Percentiles rank a stretch among this genome's conserved stretches.
phyloP scores from a whole-genome alignment of 352 stramenopile genomes.

The Phytophthora agathidicida region DNA sequence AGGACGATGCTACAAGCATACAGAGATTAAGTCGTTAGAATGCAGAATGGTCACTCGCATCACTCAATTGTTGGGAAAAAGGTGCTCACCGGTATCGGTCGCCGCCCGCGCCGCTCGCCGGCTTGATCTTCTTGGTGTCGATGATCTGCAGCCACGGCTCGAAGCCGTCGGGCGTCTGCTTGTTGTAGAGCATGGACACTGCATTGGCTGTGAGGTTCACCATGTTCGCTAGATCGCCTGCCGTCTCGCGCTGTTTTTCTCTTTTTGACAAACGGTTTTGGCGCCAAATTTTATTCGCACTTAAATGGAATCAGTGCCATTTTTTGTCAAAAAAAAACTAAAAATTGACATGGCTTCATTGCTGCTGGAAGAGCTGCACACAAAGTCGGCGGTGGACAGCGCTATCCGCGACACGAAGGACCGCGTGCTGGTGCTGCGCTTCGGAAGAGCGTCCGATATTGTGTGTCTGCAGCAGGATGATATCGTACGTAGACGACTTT shows the following conservation, averaged over 20 bases:
- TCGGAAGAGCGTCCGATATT: slow-evolving; percentile 64
- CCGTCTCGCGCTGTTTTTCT: neutral
- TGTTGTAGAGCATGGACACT: slow-evolving; percentile 87
- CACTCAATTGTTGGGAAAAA: neutral
- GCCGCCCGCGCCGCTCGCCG: slow-evolving; percentile 66
- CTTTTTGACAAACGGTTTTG: slow-evolving; percentile 17
- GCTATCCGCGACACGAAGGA: slow-evolving; percentile 81
- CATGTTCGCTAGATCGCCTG: slow-evolving; percentile 43
- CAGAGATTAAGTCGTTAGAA: slow-evolving; percentile 5
- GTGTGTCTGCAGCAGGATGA: slow-evolving; percentile 88
- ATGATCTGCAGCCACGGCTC: slow-evolving; percentile 90
- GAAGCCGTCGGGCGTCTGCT: slow-evolving; percentile 82
- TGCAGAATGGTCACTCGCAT: neutral
- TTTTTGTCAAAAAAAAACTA: neutral
- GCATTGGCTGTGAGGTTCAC: slow-evolving; percentile 86
- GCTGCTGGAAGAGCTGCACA: slow-evolving; percentile 66
- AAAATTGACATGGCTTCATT: slow-evolving; percentile 71
- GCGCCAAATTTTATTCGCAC: slow-evolving; percentile 28
- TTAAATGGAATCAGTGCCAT: neutral
- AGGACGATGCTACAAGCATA: slow-evolving; percentile 65
- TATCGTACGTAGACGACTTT: slow-evolving; percentile 51
- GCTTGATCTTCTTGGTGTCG: slow-evolving; percentile 90
- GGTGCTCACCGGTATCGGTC: slow-evolving; percentile 73
- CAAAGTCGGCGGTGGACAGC: slow-evolving; percentile 74
- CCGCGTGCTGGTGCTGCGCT: slow-evolving; percentile 85